Base-by-base conservation (phyloP, 2,329 filamentous ascomycete genomes). In the Colletotrichum liriopes region DNA sequence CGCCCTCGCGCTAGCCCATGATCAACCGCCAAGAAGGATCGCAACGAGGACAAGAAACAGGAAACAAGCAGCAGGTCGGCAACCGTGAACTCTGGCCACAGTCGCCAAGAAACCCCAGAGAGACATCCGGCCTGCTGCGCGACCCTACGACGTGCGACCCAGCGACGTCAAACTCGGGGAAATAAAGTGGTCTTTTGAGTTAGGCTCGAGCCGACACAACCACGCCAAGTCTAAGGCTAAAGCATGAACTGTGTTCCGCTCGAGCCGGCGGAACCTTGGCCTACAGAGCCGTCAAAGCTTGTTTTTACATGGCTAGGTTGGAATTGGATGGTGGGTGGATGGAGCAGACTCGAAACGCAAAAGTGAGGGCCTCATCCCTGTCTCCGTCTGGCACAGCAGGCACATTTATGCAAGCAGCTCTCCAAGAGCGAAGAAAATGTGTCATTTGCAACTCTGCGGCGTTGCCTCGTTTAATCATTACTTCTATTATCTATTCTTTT, bases 261-360 rank as follows among this genome's bases (percentile, higher is more conserved):
- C 29, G 14, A 58, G 18, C 51, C 58, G 41, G 41, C 29, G 41
- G 41, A 58, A 72, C 16, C 43, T 67, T 49, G 56, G 41, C 64
- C 18, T 41, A 29, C n/a, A 26, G 56, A 12, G 45, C 23, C 12
- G 43, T 18, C 45, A 59, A 72, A 64, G 59, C 69, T 68, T 72
- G 52, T 72, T 72, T 68, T 64, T 32, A 32, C 32, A 29, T 18
- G 49, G 55, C 29, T 39, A 58, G 41, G 52, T 61, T 23, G 41
- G 49, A 32, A 35, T 68, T 61, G 59, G 16, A 47, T 8, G 23
- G 37, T 39, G 37, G 59, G 45, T 55, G 52, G 65, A 47, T 55
- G 69, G 65, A 69, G 51, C 69, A 64, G 20, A 64, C 45, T 39
- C 69, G 59, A 69, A 72, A 72, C 69, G 54, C 52, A 20, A 18